Evolutionary conservation across 148 eudicot species (phyloP).

Genomic region (Rhododendron vialii): DNA sequence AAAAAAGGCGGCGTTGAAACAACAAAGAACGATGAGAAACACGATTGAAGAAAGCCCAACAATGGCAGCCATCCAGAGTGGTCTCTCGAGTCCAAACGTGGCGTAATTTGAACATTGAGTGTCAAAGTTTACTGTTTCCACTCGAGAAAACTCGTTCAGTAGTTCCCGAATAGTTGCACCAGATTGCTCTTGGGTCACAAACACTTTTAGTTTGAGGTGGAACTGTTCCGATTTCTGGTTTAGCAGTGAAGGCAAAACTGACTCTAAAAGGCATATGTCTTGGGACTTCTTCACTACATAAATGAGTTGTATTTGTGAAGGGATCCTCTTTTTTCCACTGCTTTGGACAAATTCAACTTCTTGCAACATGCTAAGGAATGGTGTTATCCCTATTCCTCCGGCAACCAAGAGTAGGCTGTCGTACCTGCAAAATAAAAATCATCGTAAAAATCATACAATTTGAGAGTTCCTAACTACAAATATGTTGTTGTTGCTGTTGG

Average conservation of each 20-base stretch:
- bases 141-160: slow-evolving; percentile 34
- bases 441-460: not conserved
- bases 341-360: slow-evolving; percentile 33
- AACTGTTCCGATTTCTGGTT: slow-evolving; percentile 25
- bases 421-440: slow-evolving; percentile 40
- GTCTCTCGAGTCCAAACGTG: slow-evolving; percentile 35
- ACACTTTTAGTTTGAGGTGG: slow-evolving; percentile 47
- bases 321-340: slow-evolving; percentile 18
- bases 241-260: slow-evolving; percentile 43
- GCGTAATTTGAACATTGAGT: slow-evolving; percentile 25
- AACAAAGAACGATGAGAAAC: slow-evolving; percentile 39
- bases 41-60: slow-evolving; percentile 33
- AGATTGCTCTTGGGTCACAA: slow-evolving; percentile 55
- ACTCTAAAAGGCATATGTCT: slow-evolving; percentile 43
- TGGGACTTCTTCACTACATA: slow-evolving; percentile 55
- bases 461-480: not conserved
- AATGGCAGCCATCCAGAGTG: slow-evolving; percentile 40
- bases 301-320: slow-evolving; percentile 50
- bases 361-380: slow-evolving; percentile 74
- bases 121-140: slow-evolving; percentile 27
- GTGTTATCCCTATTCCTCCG: slow-evolving; percentile 90
- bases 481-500: not conserved
- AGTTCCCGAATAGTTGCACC: slow-evolving; percentile 37
- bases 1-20: slow-evolving; percentile 44
- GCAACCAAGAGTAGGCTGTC: slow-evolving; percentile 62